These are phyloP conservation scores for Ganoderma sp. DNA, from an alignment of 1,284 basidiomycete species.

Conservation along the genomic window DNA sequence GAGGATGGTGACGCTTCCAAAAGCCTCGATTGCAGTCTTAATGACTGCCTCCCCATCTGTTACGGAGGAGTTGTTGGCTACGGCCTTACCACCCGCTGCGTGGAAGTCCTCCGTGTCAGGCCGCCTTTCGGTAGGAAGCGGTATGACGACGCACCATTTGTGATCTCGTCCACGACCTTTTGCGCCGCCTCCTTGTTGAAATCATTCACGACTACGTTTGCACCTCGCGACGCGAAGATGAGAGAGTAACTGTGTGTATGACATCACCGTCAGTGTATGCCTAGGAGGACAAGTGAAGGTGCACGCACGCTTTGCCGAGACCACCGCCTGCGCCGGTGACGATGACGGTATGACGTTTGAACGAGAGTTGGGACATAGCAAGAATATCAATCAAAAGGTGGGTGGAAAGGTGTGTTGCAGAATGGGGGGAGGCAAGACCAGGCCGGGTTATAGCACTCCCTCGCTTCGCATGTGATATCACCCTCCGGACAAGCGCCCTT, in stretches of 20 bases:
- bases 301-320: conserved; percentile 80
- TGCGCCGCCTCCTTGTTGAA: conserved; percentile 90
- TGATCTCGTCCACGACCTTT: conserved; percentile 92
- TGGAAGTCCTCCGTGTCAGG: not conserved
- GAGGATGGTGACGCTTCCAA: conserved; percentile 82
- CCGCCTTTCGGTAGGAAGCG: not conserved
- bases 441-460: conserved; percentile 16
- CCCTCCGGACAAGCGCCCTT: conserved; percentile 13
- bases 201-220: conserved; percentile 96
- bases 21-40: conserved; percentile 86
- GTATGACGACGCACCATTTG: conserved; percentile 59
- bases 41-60: conserved; percentile 90
- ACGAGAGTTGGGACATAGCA: conserved; percentile 66
- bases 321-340: conserved; percentile 97
- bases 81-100: conserved; percentile 85
- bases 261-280: conserved; percentile 20
- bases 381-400: not conserved
- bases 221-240: conserved; percentile 89
- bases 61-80: conserved; percentile 88
- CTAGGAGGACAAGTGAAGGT: not conserved
- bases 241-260: conserved; percentile 76
- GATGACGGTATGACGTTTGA: conserved; percentile 92
- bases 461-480: conserved; percentile 28
- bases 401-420: conserved; percentile 2
- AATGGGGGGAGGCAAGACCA: not conserved